A percentile compares a stretch with the other conserved stretches of the same genome.
Evolutionary conservation across 2,329 filamentous ascomycete species (phyloP).

Genomic region (Aspergillus proliferans): DNA sequence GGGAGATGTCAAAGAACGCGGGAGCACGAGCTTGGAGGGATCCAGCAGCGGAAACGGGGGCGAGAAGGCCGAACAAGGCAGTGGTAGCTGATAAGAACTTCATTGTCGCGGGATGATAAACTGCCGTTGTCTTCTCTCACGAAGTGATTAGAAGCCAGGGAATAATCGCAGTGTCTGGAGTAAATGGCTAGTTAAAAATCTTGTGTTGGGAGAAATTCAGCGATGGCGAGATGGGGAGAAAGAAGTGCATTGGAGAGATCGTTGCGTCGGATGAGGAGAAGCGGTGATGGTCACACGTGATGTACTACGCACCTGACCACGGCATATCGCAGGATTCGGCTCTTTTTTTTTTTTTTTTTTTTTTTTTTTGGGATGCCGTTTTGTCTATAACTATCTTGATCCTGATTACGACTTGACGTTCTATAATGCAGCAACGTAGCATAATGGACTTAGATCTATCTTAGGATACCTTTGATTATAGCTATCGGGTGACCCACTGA

Average conservation of each 20-base stretch:
- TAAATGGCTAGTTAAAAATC: not conserved
- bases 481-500: no score
- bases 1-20: conserved; percentile 45
- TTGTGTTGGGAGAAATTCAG: not conserved
- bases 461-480: no score
- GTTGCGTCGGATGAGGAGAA: conserved; percentile 3
- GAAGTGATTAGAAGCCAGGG: not conserved
- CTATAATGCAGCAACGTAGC: no score
- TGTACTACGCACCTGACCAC: not conserved
- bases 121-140: not conserved
- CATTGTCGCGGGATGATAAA: conserved; percentile 23
- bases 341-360: not conserved
- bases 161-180: not conserved
- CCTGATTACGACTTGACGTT: not conserved
- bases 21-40: conserved; percentile 30
- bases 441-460: no score
- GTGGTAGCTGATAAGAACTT: conserved; percentile 32
- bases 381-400: not conserved
- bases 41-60: conserved; percentile 37
- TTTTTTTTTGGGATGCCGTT: not conserved
- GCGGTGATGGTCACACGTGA: conserved; percentile 3
- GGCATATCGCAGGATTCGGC: not conserved
- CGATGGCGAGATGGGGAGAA: not conserved
- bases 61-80: conserved; percentile 39
- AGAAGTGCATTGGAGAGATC: not conserved